These are phyloP conservation scores for Synchytrium microbalum DNA, from an alignment of 371 early-diverging fungal genomes.

Conservation along the genomic window DNA sequence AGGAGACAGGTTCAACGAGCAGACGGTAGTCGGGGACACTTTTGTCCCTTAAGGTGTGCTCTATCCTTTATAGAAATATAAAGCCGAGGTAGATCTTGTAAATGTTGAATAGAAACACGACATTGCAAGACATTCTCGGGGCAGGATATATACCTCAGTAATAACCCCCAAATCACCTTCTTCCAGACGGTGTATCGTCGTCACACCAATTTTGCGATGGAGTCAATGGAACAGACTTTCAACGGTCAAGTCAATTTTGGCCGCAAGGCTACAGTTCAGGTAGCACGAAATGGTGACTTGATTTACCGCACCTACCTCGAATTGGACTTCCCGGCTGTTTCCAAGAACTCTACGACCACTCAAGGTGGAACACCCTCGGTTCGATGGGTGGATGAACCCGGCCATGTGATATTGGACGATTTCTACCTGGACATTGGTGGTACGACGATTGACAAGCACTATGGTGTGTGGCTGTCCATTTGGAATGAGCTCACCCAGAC, in stretches of 20 bases:
- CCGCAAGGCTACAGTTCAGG: neutral
- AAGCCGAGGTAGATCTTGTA: no score
- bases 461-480: slow-evolving; percentile 2
- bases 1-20: no score
- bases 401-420: slow-evolving; percentile 5
- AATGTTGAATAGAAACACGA: no score
- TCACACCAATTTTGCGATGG: slow-evolving; percentile 9
- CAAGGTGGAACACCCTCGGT: neutral
- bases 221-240: slow-evolving; percentile 6
- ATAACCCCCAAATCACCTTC: slow-evolving; percentile 5
- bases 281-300: slow-evolving; percentile 7
- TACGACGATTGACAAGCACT: slow-evolving; percentile 5
- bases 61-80: no score
- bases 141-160: neutral
- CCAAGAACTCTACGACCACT: neutral
- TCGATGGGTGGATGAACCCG: neutral
- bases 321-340: neutral
- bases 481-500: slow-evolving; percentile 10
- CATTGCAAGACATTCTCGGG: no score
- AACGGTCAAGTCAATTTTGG: slow-evolving; percentile 5
- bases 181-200: neutral
- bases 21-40: no score
- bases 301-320: neutral
- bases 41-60: no score
- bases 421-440: slow-evolving; percentile 6